Evolutionary conservation across 768 basidiomycete genomes (phyloP).

Genomic region (Russula abietina): DNA sequence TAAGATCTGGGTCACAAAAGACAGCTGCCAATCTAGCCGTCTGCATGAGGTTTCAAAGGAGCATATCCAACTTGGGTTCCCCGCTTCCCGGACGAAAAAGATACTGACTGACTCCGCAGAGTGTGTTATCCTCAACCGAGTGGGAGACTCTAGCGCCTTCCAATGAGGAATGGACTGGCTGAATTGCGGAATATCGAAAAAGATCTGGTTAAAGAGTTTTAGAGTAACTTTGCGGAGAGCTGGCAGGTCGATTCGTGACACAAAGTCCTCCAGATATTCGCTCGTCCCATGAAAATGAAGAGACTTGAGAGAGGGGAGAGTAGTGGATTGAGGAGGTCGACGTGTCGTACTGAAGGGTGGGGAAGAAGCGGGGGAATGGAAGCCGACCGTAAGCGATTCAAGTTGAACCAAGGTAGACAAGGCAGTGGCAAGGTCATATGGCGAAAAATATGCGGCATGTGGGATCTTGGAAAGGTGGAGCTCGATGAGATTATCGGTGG

Average conservation of each 20-base stretch:
- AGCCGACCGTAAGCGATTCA: neutral
- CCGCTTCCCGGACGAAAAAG: neutral
- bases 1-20: constrained; percentile 1
- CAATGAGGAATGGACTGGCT: neutral
- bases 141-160: neutral
- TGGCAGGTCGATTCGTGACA: neutral
- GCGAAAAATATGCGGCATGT: neutral
- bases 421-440: neutral
- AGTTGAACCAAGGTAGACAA: neutral
- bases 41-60: neutral
- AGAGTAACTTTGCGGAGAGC: neutral
- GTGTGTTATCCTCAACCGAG: neutral
- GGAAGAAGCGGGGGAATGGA: neutral
- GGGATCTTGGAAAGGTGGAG: constrained; percentile 1
- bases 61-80: neutral
- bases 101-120: neutral
- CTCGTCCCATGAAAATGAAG: neutral
- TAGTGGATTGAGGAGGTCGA: neutral
- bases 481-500: neutral
- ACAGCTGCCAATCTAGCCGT: constrained; percentile 6
- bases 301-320: neutral
- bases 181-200: neutral
- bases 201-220: neutral
- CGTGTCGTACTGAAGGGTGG: too few relatives aligned
- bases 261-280: constrained; percentile 11